Base-by-base conservation (phyloP, 169 alveolate species). In the Eimeria praecox region DNA sequence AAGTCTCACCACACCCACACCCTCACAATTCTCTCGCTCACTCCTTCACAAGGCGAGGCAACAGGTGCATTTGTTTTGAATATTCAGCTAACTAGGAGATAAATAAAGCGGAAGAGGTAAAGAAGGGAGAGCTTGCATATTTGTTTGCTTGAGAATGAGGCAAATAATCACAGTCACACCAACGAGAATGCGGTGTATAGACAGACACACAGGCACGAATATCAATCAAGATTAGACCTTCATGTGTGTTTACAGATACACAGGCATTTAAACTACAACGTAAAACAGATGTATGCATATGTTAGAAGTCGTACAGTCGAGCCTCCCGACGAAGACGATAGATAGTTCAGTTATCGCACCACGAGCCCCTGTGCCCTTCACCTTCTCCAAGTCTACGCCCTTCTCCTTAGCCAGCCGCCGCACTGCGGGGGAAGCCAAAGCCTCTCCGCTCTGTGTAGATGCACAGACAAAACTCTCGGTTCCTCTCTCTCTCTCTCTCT, bases 341-440 rank as follows among this genome's bases (percentile, higher is more conserved):
- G 69, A 12, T 77, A 90, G 42, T 88, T 95, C 59, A 92, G 97
- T 96, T 54, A 97, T 86, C 38, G 89, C 87, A 14, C 98, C 98
- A 52, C 85, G 85, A 30, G 95, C 46, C 5, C 98, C 98, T n/a
- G 97, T 95, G 44, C 97, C 97, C 24, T 64, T 33, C 38, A 97
- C 98, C 38, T 27, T 54, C 3, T 90, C 59, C 24, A 97, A 38
- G 62, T 97, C 97, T 30, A 97, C 97, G 33, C 97, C 97, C 69
- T 96, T 87, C 71, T 97, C 97, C 66, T 95, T 97, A 14, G 98
- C 98, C 33, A 95, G 75, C 22, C 97, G 96, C 56, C 96, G 93
- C 44, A 96, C 96, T n/a, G 96, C 97, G 27, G 97, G 98, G 2
- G 97, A n/a, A 16, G 97, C 97, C 27, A 64, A 54, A 35, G 91